Evolutionary conservation across 495 filamentous ascomycete species (phyloP).

Genomic region (Penicillium cosmopolitanum): DNA sequence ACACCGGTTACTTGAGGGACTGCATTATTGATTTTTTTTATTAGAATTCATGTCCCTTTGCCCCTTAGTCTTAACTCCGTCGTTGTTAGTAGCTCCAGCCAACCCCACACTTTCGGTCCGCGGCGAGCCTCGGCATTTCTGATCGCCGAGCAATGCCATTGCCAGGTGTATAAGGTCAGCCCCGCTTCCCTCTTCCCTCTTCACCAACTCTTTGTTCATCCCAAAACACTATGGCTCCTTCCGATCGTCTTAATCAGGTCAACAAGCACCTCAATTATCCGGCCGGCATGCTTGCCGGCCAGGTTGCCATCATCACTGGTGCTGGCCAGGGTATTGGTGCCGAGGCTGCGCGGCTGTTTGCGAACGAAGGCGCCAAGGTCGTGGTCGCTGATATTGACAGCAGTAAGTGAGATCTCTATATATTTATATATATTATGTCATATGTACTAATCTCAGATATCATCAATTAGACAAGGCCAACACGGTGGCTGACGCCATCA

Average conservation of each 20-base stretch:
- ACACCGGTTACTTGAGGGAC: slow-evolving; percentile 7
- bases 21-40: not conserved
- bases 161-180: slow-evolving; percentile 24
- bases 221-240: slow-evolving; percentile 34
- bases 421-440: not conserved
- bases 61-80: too few relatives aligned
- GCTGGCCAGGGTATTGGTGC: slow-evolving; percentile 89
- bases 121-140: slow-evolving; percentile 33
- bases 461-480: slow-evolving; percentile 60
- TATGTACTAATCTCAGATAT: not conserved
- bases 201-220: not conserved
- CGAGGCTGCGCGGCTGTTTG: slow-evolving; percentile 78
- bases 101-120: slow-evolving; percentile 34
- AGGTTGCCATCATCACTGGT: slow-evolving; percentile 88
- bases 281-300: slow-evolving; percentile 71
- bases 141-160: slow-evolving; percentile 12
- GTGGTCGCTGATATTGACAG: slow-evolving; percentile 81
- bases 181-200: slow-evolving; percentile 8
- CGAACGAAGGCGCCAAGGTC: slow-evolving; percentile 83
- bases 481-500: slow-evolving; percentile 66
- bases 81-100: not conserved
- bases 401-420: slow-evolving; percentile 40
- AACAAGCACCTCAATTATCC: slow-evolving; percentile 79
- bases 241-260: slow-evolving; percentile 67
- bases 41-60: too few relatives aligned